phyloP scores from a whole-genome alignment of 2,329 filamentous ascomycete species.

The Gnomoniopsis smithogilvyi region DNA sequence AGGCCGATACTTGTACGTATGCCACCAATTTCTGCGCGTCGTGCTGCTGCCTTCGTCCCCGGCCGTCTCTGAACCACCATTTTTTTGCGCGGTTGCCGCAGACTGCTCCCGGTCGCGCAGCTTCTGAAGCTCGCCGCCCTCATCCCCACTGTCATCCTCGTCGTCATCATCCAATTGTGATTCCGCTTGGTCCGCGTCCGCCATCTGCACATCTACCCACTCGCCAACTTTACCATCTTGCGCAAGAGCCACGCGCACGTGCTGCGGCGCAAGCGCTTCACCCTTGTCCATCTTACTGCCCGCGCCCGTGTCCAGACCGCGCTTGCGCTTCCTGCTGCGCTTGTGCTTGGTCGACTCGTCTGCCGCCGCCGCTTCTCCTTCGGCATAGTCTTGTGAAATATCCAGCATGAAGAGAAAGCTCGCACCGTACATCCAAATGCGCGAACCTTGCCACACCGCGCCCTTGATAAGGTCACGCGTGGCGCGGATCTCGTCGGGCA shows the following conservation, averaged over 20 bases:
- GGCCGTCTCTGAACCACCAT: slow-evolving; percentile 30
- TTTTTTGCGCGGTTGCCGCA: slow-evolving; percentile 25
- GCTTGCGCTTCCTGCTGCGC: slow-evolving; percentile 52
- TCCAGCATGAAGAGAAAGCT: slow-evolving; percentile 94
- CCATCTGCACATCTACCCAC: slow-evolving; percentile 33
- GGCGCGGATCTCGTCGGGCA: slow-evolving; percentile 71
- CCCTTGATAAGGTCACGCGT: slow-evolving; percentile 81
- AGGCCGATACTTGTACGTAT: slow-evolving; percentile 91
- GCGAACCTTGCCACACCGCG: slow-evolving; percentile 73
- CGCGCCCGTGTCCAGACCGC: slow-evolving; percentile 47
- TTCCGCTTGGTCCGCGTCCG: slow-evolving; percentile 24
- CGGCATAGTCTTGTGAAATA: slow-evolving; percentile 64
- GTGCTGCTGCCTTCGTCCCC: slow-evolving; percentile 23
- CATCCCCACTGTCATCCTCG: slow-evolving; percentile 37
- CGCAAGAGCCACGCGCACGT: slow-evolving; percentile 35
- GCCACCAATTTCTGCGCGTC: slow-evolving; percentile 56
- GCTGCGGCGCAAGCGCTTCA: slow-evolving; percentile 38
- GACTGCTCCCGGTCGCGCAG: slow-evolving; percentile 33
- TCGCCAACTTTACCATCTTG: slow-evolving; percentile 35
- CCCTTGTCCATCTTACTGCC: slow-evolving; percentile 49
- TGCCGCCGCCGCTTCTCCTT: slow-evolving; percentile 26
- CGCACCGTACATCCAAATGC: slow-evolving; percentile 84
- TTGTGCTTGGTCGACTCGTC: slow-evolving; percentile 27
- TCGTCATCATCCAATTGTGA: slow-evolving; percentile 37
- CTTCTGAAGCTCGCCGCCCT: slow-evolving; percentile 27